Evolutionary conservation across 1,284 basidiomycete species (phyloP), one percentile per base, ranked within the genome.

Genomic region (Sporisorium graminicola): DNA sequence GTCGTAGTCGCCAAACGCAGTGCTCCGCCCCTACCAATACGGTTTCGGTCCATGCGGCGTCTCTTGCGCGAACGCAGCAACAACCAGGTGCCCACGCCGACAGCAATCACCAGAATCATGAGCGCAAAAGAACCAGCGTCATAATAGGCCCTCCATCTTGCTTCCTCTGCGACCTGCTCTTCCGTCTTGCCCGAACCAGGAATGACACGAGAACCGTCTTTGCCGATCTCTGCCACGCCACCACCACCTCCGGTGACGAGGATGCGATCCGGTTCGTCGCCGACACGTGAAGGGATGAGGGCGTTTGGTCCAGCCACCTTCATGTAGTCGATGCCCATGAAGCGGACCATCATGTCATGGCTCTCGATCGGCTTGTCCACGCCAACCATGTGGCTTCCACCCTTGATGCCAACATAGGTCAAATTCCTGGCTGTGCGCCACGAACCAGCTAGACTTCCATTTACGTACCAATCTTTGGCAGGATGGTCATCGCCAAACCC

Each of bases 341-440:
- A 85, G 24, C 82, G 71, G 5, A 85, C 90, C 82, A 99, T 96
- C 97, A 99, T 98, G 86, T 99, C 96, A 86, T 98, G 95, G 5
- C 94, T 89, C 33, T 92, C 91, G 62, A 94, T 89, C 0, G 95
- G 96, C 13, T 92, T 88, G 86, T 99, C 96, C 84, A 91, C 96
- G 0, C 94, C 94, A 31, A 92, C 94, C 88, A 88, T 84, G 69
- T 82, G 84, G 49, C 80, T 82, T 14, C 79, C 94, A 66, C 94
- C 93, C 44, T 82, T 80, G 29, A 89, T 92, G 87, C 94, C 95
- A 75, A 91, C 93, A 82, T 97, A 98, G n/a, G 94, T 95, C 79
- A 99, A 86, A 84, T 95, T 95, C 54, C 96, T 89, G 3, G 92
- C 91, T 13, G 90, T 88, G 22, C 92, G 91, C 97, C 97, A 99